Conservation (phyloP, 2,329 filamentous ascomycete genomes). For the Gnomoniopsis smithogilvyi region DNA sequence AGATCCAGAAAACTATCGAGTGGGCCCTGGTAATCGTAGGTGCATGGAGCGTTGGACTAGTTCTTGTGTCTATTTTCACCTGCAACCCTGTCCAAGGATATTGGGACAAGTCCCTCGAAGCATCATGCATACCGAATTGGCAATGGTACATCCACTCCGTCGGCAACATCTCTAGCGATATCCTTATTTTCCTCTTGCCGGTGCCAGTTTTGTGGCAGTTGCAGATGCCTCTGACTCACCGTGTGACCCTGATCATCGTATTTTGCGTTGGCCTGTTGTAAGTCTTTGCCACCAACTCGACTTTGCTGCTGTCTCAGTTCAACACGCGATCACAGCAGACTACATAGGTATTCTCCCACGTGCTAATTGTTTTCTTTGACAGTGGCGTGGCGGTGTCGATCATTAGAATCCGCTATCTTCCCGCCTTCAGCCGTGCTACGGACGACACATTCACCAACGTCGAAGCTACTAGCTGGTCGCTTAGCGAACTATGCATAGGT, state of each 20-base stretch:
- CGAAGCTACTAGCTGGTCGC: not conserved
- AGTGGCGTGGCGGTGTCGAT: not conserved
- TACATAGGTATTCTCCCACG: too few species aligned
- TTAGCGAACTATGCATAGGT: not conserved
- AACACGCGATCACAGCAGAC: not conserved
- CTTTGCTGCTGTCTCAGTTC: not conserved
- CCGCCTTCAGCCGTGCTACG: not conserved
- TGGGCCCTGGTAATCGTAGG: not conserved
- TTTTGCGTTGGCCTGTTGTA: constrained; percentile 6
- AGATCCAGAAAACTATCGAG: not conserved
- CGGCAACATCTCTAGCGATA: constrained; percentile 5
- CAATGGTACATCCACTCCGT: constrained; percentile 8
- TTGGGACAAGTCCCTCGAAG: not conserved
- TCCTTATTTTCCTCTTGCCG: not conserved
- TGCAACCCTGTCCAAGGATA: not conserved
- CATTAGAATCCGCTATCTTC: constrained; percentile 3
- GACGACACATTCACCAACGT: constrained; percentile 3
- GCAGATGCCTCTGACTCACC: not conserved
- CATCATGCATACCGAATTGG: not conserved
- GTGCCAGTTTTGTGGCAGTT: not conserved
- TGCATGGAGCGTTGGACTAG: not conserved
- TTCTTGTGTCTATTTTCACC: constrained; percentile 5
- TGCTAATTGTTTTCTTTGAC: not conserved
- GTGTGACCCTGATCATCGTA: not conserved
- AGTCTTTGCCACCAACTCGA: not conserved